phyloP scores from a whole-genome alignment of 352 stramenopile genomes.

The Globisporangium takayamanum region DNA sequence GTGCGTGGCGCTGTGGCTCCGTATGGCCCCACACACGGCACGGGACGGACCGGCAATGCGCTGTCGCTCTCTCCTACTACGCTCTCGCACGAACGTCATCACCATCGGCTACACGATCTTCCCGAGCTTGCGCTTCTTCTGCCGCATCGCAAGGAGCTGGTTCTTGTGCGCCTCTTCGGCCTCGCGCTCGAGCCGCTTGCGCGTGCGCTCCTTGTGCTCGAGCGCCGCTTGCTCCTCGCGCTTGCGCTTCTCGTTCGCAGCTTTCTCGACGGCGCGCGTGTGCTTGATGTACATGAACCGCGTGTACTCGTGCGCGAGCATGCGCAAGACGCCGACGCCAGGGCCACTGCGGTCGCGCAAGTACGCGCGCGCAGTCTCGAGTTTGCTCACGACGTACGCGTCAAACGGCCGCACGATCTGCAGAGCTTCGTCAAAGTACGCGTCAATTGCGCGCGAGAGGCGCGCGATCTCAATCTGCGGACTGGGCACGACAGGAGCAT shows the following conservation, averaged over 20 bases:
- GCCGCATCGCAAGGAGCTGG: conserved; percentile 76
- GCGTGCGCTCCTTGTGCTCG: conserved; percentile 47
- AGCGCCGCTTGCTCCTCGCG: conserved; percentile 58
- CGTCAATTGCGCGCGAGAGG: conserved; percentile 29
- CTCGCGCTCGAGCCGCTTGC: conserved; percentile 61
- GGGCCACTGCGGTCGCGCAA: conserved; percentile 50
- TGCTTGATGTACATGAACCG: conserved; percentile 83
- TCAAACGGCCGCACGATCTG: conserved; percentile 58
- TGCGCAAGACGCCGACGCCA: conserved; percentile 53
- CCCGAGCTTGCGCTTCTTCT: conserved; percentile 57
- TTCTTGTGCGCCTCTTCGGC: conserved; percentile 65
- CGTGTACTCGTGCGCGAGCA: conserved; percentile 79
- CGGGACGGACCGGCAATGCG: not conserved
- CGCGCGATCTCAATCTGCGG: conserved; percentile 9
- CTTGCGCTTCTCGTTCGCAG: conserved; percentile 58
- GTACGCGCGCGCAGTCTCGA: conserved; percentile 58
- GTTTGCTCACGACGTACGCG: conserved; percentile 56
- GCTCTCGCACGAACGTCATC: not conserved
- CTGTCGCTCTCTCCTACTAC: not conserved
- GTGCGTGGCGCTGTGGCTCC: no score
- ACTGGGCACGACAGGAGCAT: not conserved
- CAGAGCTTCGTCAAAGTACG: conserved; percentile 60
- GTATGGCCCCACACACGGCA: no score
- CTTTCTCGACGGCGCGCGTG: conserved; percentile 66
- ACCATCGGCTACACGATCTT: conserved; percentile 7